Evolutionary conservation across 352 stramenopile species (phyloP).

Genomic region (Globisporangium cylindrosporum): DNA sequence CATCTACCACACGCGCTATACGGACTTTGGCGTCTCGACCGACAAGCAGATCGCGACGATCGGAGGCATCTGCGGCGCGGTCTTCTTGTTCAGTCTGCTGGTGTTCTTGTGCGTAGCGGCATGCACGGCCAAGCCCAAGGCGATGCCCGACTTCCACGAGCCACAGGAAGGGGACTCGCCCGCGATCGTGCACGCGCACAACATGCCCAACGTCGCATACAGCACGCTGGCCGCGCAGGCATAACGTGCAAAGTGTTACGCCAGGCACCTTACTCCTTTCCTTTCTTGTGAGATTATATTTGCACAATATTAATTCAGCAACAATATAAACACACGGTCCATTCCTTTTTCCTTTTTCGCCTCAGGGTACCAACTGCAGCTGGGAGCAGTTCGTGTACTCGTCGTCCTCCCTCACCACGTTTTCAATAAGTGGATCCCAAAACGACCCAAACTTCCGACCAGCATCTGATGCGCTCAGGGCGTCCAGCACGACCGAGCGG

Average conservation of each 20-base stretch:
- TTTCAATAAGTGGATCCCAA: not conserved
- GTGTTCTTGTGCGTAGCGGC: slow-evolving; percentile 29
- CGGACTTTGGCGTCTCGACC: slow-evolving; percentile 50
- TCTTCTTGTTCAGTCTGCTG: slow-evolving; percentile 30
- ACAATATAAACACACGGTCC: not conserved
- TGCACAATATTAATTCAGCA: not conserved
- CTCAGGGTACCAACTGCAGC: not conserved
- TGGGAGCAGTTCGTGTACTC: not conserved
- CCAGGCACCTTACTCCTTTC: not conserved
- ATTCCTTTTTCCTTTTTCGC: not conserved
- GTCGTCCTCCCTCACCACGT: not conserved
- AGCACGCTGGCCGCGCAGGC: slow-evolving; percentile 17
- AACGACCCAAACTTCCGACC: not conserved
- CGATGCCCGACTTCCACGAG: not conserved
- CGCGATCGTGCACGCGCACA: slow-evolving; percentile 4
- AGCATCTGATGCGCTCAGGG: not conserved
- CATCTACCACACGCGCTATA: slow-evolving; percentile 44
- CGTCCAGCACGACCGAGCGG: not conserved
- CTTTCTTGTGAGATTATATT: not conserved
- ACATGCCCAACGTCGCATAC: slow-evolving; percentile 14
- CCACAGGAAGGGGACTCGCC: slow-evolving; percentile 16
- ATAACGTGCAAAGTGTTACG: not conserved
- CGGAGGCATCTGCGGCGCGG: slow-evolving; percentile 30
- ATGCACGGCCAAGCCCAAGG: slow-evolving; percentile 15
- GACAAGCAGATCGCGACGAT: slow-evolving; percentile 36